Base-by-base conservation (phyloP, 495 filamentous ascomycete genomes). In the Filosporella fistucella region DNA sequence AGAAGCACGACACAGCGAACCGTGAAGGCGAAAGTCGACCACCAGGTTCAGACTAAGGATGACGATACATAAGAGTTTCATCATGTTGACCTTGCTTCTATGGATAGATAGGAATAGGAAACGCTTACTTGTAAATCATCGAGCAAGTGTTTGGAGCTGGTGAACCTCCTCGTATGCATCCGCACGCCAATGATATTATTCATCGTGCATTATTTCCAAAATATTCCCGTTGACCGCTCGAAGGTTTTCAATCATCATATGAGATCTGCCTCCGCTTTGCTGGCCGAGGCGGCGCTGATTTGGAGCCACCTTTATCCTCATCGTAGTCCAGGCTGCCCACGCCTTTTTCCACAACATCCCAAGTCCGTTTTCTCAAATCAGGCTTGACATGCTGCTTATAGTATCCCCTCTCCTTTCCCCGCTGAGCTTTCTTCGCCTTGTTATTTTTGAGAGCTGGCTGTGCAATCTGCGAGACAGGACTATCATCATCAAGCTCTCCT, bases 31-130 rank as follows among this genome's bases (percentile, higher is more conserved):
- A 52, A 47, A 33, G 42, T 37, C 41, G 38, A 44, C 55, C 51
- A 45, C 48, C 56, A 46, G 54, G 64, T 57, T 82, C 69, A 68
- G 77, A 62, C 77, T 82, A 82, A 81, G 77, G 78, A 82, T 82
- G 77, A 81, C 77, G 75, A 79, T 81, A 80, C 74, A 57, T n/a
- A 64, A 66, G 63, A 65, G 65, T 78, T 72, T 80, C 77, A 78
- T 81, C 78, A 78, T 72, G 13, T 21, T 38, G 23, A 4, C 14
- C 20, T 10, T 13, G n/a, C 5, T 21, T 4, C n/a, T n/a, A 20
- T 20, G 16, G 9, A 37, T 18, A 16, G 13, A 30, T 38, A 34
- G 14, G 33, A 40, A 30, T n/a, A 14, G 28, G 25, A 14, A 12
- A 22, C 45, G 41, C 56, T 45, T 49, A 43, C 42, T 29, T n/a